These are phyloP conservation scores for Bryum argenteum DNA, from an alignment of 225 moss, liverwort and hornwort species.

Conservation along the genomic window DNA sequence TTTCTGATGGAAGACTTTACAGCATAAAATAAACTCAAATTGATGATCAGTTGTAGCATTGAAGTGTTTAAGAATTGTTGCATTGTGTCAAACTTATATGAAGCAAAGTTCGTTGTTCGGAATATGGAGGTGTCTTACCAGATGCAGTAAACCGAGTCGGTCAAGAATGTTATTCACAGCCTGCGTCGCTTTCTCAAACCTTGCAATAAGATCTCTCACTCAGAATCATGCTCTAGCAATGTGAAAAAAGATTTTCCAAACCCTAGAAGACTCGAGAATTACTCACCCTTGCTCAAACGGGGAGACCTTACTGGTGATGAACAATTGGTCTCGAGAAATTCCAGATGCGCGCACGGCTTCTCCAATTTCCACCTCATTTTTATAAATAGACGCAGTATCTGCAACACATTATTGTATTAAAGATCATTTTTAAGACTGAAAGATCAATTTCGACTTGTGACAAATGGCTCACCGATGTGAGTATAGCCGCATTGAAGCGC, in stretches of 20 bases:
- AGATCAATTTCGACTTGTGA: not conserved
- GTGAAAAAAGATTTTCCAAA: not conserved
- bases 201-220: constrained; percentile 44
- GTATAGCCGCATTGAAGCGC: constrained; percentile 74
- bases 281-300: constrained; percentile 86
- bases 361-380: constrained; percentile 85
- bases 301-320: constrained; percentile 87
- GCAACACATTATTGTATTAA: constrained; percentile 17
- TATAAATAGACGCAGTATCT: constrained; percentile 92
- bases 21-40: not conserved
- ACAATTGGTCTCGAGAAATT: constrained; percentile 61
- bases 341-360: constrained; percentile 66
- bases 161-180: constrained; percentile 77
- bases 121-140: constrained; percentile 33
- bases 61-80: not conserved
- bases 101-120: too few relatives aligned
- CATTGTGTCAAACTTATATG: not conserved
- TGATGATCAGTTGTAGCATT: not conserved
- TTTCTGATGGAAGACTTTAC: not conserved
- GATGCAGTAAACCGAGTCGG: constrained; percentile 61
- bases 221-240: constrained; percentile 23
- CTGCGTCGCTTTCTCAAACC: constrained; percentile 63
- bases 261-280: constrained; percentile 2
- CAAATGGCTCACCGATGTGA: constrained; percentile 51
- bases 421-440: not conserved